A percentile compares a stretch with the other conserved stretches of the same genome.
Evolutionary conservation across 805 yeast genomes (phyloP).

Genomic region (Tetrapisispora fleetii): DNA sequence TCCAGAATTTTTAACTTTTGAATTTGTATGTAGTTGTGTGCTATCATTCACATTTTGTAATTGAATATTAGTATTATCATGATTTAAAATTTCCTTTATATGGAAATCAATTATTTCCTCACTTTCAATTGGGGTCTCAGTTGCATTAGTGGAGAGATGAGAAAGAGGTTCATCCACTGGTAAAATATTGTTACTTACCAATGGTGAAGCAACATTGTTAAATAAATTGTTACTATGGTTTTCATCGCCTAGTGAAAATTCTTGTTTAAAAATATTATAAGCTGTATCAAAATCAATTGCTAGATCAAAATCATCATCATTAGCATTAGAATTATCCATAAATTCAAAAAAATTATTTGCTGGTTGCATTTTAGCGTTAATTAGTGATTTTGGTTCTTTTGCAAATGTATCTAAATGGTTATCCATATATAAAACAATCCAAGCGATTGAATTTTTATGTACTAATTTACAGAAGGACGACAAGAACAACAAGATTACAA

Average conservation of each 20-base stretch:
- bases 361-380: background rate
- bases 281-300: constrained; percentile 5
- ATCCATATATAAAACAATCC: background rate
- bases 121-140: background rate
- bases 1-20: background rate
- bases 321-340: background rate
- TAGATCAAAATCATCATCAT: constrained; percentile 4
- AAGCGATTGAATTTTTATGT: background rate
- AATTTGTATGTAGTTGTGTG: background rate
- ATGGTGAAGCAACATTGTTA: background rate
- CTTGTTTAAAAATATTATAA: constrained; percentile 3
- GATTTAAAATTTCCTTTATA: background rate
- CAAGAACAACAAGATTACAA: too few species aligned
- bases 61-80: background rate
- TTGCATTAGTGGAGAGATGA: background rate
- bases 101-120: background rate
- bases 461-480: too few species aligned
- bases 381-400: background rate
- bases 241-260: background rate
- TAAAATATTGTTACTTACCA: background rate
- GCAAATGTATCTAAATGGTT: background rate
- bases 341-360: background rate
- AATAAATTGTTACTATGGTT: background rate
- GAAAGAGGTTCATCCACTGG: background rate
- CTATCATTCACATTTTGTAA: background rate